Evolutionary conservation across 192 early-diverging fungal genomes (phyloP), one percentile per base, ranked within the genome.

Genomic region (Coemansia sp.): DNA sequence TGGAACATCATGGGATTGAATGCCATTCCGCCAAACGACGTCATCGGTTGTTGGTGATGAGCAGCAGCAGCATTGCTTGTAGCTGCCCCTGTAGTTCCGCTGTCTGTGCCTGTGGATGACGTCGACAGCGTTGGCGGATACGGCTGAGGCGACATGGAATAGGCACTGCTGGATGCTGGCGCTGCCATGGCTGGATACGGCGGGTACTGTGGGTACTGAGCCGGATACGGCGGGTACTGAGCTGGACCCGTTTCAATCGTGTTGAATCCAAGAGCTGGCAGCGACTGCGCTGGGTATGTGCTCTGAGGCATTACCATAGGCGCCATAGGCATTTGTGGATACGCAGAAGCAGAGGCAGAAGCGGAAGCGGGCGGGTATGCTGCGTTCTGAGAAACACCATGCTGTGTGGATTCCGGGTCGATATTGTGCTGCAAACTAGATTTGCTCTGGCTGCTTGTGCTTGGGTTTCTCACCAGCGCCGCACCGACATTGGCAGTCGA

Each of bases 1-100:
- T 80, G 72, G 31, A 80, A 56, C 31, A 52, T 57, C 12, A 59
- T 25, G 1, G 60, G 68, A 18, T 49, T 60, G 12, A 38, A 76
- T 2, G 49, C 20, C 48, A 60, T 52, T 11, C 42, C 48, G 30
- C 31, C 20, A 31, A 42, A n/a, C 7, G 29, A n/a, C 16, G 31
- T 16, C 30, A n/a, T 3, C 22, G 3, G 17, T 34, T 3, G 40
- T 22, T 17, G 36, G 58, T 10, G 52, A 36, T 8, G n/a, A n/a
- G 42, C 18, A 60, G 17, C 36, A 17, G 6, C 30, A 30, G 30
- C 29, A 56, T 56, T 52, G 50, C 50, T 52, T 8, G 50, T 52
- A 52, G 22, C 22, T 25, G 22, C 22, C 22, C 22, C 22, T 45
- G 12, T 16, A 12, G 42, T 16, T 3, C 42, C 42, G 42, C 42